phyloP scores from a whole-genome alignment of 768 basidiomycete genomes.

The Xerocomus brunneocitrinus region DNA sequence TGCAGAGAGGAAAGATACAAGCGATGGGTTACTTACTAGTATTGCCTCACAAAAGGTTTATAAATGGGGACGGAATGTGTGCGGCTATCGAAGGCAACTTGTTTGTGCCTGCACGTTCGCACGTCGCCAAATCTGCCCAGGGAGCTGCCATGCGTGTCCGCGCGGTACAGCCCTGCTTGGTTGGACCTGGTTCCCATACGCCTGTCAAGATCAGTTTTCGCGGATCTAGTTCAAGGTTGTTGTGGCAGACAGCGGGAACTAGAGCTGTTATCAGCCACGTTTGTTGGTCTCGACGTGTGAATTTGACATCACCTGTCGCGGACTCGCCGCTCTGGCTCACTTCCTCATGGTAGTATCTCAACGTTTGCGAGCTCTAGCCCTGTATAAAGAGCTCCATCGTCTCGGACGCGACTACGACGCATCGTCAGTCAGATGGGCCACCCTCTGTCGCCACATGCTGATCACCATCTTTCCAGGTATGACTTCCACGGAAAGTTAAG shows the following conservation, averaged over 20 bases:
- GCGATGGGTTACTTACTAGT: neutral
- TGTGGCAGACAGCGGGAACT: no score
- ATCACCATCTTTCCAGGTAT: conserved; percentile 47
- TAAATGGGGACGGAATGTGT: conserved; percentile 1
- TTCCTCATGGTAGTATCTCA: conserved; percentile 43
- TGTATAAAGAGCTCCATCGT: conserved; percentile 81
- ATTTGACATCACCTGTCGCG: neutral
- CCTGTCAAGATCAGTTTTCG: neutral
- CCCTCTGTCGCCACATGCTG: conserved; percentile 6
- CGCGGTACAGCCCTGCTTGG: neutral
- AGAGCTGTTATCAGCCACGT: neutral
- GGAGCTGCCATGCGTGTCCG: neutral
- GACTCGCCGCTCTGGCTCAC: neutral
- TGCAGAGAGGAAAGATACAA: neutral
- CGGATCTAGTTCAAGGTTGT: neutral
- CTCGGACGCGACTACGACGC: conserved; percentile 82
- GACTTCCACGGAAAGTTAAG: conserved; percentile 73
- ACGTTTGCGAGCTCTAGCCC: conserved; percentile 58
- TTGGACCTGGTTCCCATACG: neutral
- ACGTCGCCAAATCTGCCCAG: conserved; percentile 1
- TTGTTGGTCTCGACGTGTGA: neutral
- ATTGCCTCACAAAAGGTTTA: neutral
- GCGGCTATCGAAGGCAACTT: neutral
- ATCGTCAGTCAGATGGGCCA: conserved; percentile 45
- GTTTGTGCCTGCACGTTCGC: conserved; percentile 30